phyloP scores from a whole-genome alignment of 495 filamentous ascomycete species.

The Podospora conica region DNA sequence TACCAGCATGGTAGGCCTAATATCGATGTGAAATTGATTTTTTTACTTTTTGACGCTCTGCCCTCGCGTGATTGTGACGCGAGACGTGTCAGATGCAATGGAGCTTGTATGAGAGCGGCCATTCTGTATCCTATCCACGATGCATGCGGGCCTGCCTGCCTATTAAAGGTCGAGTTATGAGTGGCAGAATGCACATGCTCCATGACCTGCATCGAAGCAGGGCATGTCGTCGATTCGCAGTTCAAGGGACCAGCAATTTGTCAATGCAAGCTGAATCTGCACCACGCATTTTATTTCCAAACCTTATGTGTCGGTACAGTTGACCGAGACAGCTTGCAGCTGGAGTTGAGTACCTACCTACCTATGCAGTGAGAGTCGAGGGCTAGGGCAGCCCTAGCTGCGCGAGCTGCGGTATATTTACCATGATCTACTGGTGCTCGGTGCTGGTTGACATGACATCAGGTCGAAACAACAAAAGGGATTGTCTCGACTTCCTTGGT shows the following conservation, averaged over 20 bases:
- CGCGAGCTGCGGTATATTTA: background rate
- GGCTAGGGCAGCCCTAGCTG: no score
- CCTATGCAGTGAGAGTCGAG: no score
- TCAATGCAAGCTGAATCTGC: background rate
- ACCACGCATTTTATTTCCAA: background rate
- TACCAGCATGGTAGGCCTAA: background rate
- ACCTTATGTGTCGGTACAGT: background rate
- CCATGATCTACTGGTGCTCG: background rate
- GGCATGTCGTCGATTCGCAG: background rate
- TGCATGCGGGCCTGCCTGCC: background rate
- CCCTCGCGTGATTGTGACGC: background rate
- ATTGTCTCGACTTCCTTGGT: no score
- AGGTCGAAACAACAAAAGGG: background rate
- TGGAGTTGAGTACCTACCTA: no score
- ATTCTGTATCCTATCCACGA: background rate
- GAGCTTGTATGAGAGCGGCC: background rate
- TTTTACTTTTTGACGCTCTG: background rate
- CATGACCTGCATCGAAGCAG: slow-evolving; percentile 5
- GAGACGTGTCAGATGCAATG: background rate
- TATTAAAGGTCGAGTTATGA: background rate
- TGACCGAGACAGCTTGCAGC: background rate
- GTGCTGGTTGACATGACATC: background rate
- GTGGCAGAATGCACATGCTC: slow-evolving; percentile 5
- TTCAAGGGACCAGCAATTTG: background rate
- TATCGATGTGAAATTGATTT: background rate